A percentile compares a stretch with the other conserved stretches of the same genome.
Conservation (phyloP, 2,329 filamentous ascomycete species). For the Stagonosporopsis tanaceti region DNA sequence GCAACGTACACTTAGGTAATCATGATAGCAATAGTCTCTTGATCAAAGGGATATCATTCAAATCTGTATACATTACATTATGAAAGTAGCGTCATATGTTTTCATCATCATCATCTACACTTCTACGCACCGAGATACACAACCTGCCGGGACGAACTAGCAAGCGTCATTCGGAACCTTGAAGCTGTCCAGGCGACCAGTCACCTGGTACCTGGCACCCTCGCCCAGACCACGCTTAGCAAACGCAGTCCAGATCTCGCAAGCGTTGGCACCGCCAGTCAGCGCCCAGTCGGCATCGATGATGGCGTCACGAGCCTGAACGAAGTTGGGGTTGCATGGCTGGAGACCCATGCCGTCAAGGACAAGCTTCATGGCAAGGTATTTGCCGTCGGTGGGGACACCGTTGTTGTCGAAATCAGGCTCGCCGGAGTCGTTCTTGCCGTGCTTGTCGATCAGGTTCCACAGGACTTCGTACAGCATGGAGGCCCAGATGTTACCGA, state of each 20-base stretch:
- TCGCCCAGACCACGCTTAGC: constrained; percentile 65
- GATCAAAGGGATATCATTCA: constrained; percentile 5
- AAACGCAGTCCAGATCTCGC: constrained; percentile 64
- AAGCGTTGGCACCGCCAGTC: constrained; percentile 60
- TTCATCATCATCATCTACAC: constrained; percentile 12
- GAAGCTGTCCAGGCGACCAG: constrained; percentile 32
- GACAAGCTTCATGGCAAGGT: constrained; percentile 62
- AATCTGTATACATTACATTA: constrained; percentile 20
- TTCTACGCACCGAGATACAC: neutral
- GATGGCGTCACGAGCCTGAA: constrained; percentile 63
- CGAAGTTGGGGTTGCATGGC: constrained; percentile 64
- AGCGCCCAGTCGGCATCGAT: constrained; percentile 63
- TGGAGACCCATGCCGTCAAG: constrained; percentile 63
- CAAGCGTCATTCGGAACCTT: constrained; percentile 34
- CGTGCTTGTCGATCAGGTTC: constrained; percentile 65
- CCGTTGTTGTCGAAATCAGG: constrained; percentile 56
- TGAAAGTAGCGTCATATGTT: neutral
- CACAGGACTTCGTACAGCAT: constrained; percentile 66
- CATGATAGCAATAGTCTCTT: neutral
- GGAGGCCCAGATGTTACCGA: constrained; percentile 63
- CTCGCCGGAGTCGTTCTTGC: constrained; percentile 55
- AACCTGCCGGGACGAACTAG: neutral
- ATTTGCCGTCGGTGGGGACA: constrained; percentile 63
- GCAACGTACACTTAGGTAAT: neutral
- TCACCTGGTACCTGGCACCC: constrained; percentile 34